Evolutionary conservation across 352 stramenopile genomes (phyloP).

Genomic region (Globisporangium parvum): DNA sequence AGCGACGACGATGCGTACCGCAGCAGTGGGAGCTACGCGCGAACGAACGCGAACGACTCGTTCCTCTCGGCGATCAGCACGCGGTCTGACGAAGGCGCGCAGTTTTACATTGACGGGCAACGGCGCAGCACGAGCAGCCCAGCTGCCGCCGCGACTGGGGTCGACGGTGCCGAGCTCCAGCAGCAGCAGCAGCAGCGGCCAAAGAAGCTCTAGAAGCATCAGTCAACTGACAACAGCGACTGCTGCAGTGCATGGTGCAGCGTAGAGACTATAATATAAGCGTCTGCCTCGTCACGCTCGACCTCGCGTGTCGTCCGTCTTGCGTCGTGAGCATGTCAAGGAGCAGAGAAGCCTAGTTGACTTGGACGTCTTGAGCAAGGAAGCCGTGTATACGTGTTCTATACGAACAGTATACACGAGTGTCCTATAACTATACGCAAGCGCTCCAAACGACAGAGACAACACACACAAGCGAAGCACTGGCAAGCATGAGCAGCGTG

Average conservation of each 20-base stretch:
- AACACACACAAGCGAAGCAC: conserved; percentile 1
- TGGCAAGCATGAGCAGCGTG: conserved; percentile 1
- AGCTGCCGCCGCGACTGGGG: neutral
- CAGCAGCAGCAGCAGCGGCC: conserved; percentile 4
- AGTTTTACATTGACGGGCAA: conserved; percentile 44
- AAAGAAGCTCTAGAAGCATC: conserved; percentile 9
- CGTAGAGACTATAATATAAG: neutral
- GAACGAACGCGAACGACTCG: conserved; percentile 21
- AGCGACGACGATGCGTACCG: conserved; percentile 26
- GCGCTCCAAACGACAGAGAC: too few relatives aligned
- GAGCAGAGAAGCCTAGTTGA: too few relatives aligned
- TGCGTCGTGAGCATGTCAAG: neutral
- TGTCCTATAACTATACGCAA: too few relatives aligned
- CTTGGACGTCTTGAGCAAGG: too few relatives aligned
- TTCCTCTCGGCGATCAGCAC: conserved; percentile 55
- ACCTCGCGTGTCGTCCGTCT: too few relatives aligned
- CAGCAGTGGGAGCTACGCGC: conserved; percentile 22
- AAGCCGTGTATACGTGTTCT: too few relatives aligned
- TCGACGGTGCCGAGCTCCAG: neutral
- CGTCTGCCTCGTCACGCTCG: neutral
- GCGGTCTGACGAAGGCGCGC: conserved; percentile 53
- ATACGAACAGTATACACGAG: too few relatives aligned
- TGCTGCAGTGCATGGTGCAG: neutral
- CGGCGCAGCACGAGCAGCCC: conserved; percentile 11
- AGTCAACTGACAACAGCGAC: neutral